Percentiles rank a stretch among this genome's conserved stretches.
Evolutionary conservation across 768 basidiomycete species (phyloP).

Genomic region (Lanmaoa pseudosensibilis): DNA sequence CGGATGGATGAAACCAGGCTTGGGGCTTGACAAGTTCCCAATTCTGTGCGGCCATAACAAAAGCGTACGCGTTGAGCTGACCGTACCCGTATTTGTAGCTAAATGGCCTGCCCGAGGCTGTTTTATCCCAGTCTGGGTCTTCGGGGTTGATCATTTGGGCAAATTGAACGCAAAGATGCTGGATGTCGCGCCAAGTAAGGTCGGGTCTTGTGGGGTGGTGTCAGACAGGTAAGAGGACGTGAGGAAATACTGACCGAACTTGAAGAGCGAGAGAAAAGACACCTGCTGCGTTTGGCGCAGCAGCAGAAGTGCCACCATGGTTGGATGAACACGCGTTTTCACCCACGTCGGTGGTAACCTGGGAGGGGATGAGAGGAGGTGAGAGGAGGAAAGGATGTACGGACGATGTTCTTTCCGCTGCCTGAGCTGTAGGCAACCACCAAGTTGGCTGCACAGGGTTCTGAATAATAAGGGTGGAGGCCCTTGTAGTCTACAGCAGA

Average conservation of each 20-base stretch:
- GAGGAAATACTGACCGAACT: slow-evolving; percentile 58
- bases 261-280: slow-evolving; percentile 89
- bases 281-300: slow-evolving; percentile 94
- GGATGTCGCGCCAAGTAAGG: slow-evolving; percentile 94
- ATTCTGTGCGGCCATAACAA: slow-evolving; percentile 74
- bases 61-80: slow-evolving; percentile 76
- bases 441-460: slow-evolving; percentile 97
- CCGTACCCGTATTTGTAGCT: slow-evolving; percentile 98
- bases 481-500: slow-evolving; percentile 94
- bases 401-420: slow-evolving; percentile 87
- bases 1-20: slow-evolving; percentile 79
- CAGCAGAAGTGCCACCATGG: slow-evolving; percentile 97
- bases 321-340: slow-evolving; percentile 73
- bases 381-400: slow-evolving; percentile 32
- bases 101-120: slow-evolving; percentile 49
- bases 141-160: slow-evolving; percentile 78
- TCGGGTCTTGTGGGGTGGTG: slow-evolving; percentile 63
- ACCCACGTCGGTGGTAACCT: slow-evolving; percentile 96
- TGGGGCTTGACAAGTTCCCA: slow-evolving; percentile 95
- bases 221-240: slow-evolving; percentile 9
- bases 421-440: slow-evolving; percentile 96
- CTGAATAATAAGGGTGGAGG: slow-evolving; percentile 94
- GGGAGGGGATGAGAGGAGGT: slow-evolving; percentile 17
- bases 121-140: slow-evolving; percentile 93
- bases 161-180: slow-evolving; percentile 80